Evolutionary conservation across 768 basidiomycete genomes (phyloP), one percentile per base, ranked within the genome.

Genomic region (Trametes cubensis): DNA sequence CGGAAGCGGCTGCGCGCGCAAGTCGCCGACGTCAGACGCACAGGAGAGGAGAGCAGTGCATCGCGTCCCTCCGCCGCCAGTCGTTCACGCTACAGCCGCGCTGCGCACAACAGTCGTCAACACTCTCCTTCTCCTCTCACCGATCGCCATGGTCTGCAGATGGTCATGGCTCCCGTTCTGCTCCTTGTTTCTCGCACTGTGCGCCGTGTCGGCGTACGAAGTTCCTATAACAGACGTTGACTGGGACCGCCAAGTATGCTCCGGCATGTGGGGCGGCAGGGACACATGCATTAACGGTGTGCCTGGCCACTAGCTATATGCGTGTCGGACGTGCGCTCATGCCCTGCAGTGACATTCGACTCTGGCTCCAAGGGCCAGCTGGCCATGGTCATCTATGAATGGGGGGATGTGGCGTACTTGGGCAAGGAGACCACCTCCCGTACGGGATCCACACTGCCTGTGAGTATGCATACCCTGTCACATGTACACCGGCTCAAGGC

Each of bases 361-460:
- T 72, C 79, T 18, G 69, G 80, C 6, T 94, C 94, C 3, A 79
- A 87, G 68, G 96, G 96, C 40, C 92, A 96, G 75, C 79, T 97
- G 20, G 93, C 96, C 26, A 87, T 97, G 82, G 90, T 96, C 55
- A 86, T 99, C 23, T 99, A 98, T 70, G 96, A 98, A 76, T 99
- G 95, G 95, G 73, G 80, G 28, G 97, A 99, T 71, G 87, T 87
- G 55, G 76, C 80, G 48, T 95, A 92, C 71, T 81, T 99, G 3
- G 97, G 97, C 38, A 86, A 82, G 72, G 76, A 80, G 48, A 85
- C 86, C 30, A 85, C 85, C 5, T 74, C 71, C 6, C 80, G 85
- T 64, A 81, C 84, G 41, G 77, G 78, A 57, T 70, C 88, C 40
- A 77, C 78, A 58, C 70, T 88, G 52, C 90, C 89, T 65, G 89